Conservation (phyloP, 2,329 filamentous ascomycete species). For the Arthrobotrys megalospora region DNA sequence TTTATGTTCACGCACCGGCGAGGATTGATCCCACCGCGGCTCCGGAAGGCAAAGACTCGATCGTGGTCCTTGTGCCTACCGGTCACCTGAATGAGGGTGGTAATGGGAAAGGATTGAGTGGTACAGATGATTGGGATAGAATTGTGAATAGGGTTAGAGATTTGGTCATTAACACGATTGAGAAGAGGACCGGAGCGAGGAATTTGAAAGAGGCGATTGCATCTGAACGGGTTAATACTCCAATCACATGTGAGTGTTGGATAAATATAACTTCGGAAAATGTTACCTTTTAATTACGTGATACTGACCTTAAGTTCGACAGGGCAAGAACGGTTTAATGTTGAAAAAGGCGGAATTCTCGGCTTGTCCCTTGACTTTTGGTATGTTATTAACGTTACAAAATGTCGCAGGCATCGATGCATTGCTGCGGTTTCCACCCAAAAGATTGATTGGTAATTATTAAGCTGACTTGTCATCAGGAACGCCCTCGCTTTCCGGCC, state of each 20-base stretch:
- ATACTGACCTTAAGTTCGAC: background rate
- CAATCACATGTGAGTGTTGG: conserved; percentile 62
- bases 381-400: conserved; percentile 12
- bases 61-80: conserved; percentile 80
- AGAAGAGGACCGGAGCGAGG: conserved; percentile 68
- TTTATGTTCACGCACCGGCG: conserved; percentile 83
- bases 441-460: background rate
- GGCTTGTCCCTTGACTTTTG: conserved; percentile 81
- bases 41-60: conserved; percentile 75
- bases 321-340: conserved; percentile 77
- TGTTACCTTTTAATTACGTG: conserved; percentile 49
- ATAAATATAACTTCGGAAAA: conserved; percentile 66
- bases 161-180: conserved; percentile 70
- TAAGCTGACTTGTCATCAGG: conserved; percentile 57
- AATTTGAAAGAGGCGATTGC: conserved; percentile 67
- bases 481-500: conserved; percentile 79
- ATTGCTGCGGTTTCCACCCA: background rate
- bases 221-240: conserved; percentile 69
- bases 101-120: conserved; percentile 66
- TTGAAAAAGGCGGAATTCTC: conserved; percentile 81
- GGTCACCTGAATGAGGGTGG: conserved; percentile 73
- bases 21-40: conserved; percentile 79
- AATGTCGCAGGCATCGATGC: background rate
- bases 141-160: conserved; percentile 68
- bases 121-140: conserved; percentile 67